These are phyloP conservation scores for Colletotrichum tamarilloi DNA, from an alignment of 2,329 filamentous ascomycete genomes.

Conservation along the genomic window DNA sequence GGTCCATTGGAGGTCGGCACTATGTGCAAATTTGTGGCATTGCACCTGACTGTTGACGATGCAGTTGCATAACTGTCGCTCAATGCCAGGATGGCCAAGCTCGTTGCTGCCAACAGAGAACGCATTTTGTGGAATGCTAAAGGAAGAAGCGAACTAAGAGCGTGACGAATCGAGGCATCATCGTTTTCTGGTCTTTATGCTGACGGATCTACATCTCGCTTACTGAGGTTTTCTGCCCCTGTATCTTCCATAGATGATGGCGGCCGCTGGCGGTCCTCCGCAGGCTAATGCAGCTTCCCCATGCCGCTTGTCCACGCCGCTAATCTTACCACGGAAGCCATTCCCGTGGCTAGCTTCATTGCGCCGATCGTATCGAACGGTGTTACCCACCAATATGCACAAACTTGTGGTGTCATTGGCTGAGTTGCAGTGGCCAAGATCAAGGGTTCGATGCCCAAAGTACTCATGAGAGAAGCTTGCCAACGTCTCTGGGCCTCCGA, in stretches of 20 bases:
- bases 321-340: slow-evolving; percentile 2
- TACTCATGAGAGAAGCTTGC: too few species aligned
- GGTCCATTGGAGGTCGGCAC: slow-evolving; percentile 47
- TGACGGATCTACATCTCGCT: background rate
- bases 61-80: background rate
- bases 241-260: background rate
- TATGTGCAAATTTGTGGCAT: slow-evolving; percentile 36
- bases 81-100: background rate
- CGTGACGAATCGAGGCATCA: background rate
- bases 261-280: background rate
- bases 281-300: background rate
- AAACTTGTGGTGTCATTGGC: background rate
- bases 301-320: background rate
- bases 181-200: background rate
- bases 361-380: background rate
- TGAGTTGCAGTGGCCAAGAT: background rate
- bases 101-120: background rate
- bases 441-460: too few species aligned
- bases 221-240: background rate
- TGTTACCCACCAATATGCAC: background rate
- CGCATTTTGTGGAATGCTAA: background rate
- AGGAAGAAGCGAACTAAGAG: background rate
- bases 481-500: too few species aligned
- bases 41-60: slow-evolving; percentile 3
- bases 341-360: background rate